Evolutionary conservation across 768 basidiomycete genomes (phyloP), one percentile per base, ranked within the genome.

Genomic region (Podaxis rugospora): DNA sequence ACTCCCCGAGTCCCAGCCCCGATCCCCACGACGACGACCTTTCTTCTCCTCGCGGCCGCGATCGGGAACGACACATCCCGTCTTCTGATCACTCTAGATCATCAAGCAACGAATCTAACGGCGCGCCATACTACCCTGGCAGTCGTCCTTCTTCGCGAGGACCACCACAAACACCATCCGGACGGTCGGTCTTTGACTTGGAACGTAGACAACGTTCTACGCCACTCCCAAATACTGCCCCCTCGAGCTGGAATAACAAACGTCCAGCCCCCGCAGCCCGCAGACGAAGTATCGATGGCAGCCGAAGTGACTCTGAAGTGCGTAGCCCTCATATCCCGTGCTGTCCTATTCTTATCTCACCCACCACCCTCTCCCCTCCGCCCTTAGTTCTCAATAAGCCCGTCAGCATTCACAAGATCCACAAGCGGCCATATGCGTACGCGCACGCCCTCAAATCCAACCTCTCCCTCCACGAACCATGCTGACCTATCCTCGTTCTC

Each of bases 231-330:
- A 75, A 71, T 57, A 32, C 32, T 32, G 75, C 88, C 1, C 92
- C 92, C 0, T 91, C 91, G 2, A 92, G 88, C 65, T 92, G 90
- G 88, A 37, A 25, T 4, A 68, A 81, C 28, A 87, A 84, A 63
- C 83, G 88, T 2, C 89, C 89, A 3, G 74, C 77, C 14, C 89
- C 90, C 13, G 86, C 87, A 5, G 74, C 80, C 50, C 79, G 92
- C 57, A 77, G 90, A 56, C 89, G 81, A 74, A 92, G 91, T 62
- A 83, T 90, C 65, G 89, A 88, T 9, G 87, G 88, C n/a, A 81
- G 80, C 62, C 75, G 80, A 28, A 92, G 91, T 66, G 92, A 93
- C 65, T 85, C 86, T 2, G 92, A 93, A 79, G 91, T 90, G 46
- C 54, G 82, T 65, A 40, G 56, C 36, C 63, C 28, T 25, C 47